phyloP scores from a whole-genome alignment of 345 rosid genomes.

The Citrus inodora region DNA sequence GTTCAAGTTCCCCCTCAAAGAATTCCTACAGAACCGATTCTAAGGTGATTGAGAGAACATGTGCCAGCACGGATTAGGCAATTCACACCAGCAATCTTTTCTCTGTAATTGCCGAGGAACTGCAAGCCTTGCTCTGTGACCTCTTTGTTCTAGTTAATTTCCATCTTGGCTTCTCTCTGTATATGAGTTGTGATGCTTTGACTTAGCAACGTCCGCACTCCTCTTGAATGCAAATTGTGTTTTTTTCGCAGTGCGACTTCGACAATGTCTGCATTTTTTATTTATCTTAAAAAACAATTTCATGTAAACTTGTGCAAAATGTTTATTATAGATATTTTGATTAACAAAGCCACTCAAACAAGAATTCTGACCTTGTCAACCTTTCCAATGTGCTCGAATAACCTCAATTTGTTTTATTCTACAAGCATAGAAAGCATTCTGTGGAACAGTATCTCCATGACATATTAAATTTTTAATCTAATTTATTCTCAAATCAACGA shows the following conservation, averaged over 20 bases:
- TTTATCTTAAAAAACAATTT: slow-evolving; percentile 10
- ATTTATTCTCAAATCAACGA: not conserved
- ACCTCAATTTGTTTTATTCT: not conserved
- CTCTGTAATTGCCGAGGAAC: slow-evolving; percentile 23
- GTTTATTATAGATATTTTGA: not conserved
- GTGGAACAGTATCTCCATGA: too few relatives aligned
- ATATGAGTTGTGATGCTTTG: slow-evolving; percentile 45
- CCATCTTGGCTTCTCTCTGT: slow-evolving; percentile 28
- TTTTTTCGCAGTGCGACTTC: slow-evolving; percentile 15
- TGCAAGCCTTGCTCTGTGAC: slow-evolving; percentile 21
- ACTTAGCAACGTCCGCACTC: slow-evolving; percentile 20
- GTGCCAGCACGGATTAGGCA: slow-evolving; percentile 68
- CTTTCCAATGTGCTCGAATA: not conserved
- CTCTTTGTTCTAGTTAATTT: slow-evolving; percentile 9
- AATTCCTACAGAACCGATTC: slow-evolving; percentile 80
- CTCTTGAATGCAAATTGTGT: slow-evolving; percentile 20
- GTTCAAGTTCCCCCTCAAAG: slow-evolving; percentile 91
- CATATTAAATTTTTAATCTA: not conserved
- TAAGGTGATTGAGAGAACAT: slow-evolving; percentile 72
- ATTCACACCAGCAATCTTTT: slow-evolving; percentile 6
- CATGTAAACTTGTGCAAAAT: slow-evolving; percentile 11
- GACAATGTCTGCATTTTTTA: slow-evolving; percentile 10
- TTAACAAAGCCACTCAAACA: not conserved
- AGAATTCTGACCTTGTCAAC: not conserved
- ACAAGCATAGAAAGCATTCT: not conserved